Evolutionary conservation across 805 yeast species (phyloP).

Genomic region (Candida chauliodis): DNA sequence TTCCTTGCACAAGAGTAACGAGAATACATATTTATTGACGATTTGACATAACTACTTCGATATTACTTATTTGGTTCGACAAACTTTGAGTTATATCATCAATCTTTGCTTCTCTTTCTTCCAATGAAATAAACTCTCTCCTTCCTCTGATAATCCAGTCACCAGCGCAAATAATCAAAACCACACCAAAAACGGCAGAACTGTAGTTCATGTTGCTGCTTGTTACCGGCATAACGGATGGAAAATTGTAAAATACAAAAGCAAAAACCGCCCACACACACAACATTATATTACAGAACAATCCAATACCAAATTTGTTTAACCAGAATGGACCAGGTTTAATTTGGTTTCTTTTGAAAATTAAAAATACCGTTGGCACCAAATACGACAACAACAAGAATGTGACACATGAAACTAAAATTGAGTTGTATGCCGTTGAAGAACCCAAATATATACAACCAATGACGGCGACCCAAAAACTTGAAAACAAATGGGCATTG

Average conservation of each 20-base stretch:
- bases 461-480: slow-evolving; percentile 48
- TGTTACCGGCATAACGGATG: slow-evolving; percentile 58
- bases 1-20: too few relatives aligned
- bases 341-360: slow-evolving; percentile 49
- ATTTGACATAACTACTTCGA: slow-evolving; percentile 19
- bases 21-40: neutral
- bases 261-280: slow-evolving; percentile 59
- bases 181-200: slow-evolving; percentile 38
- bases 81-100: slow-evolving; percentile 20
- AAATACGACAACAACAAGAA: slow-evolving; percentile 52
- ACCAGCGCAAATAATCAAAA: slow-evolving; percentile 37
- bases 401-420: slow-evolving; percentile 58
- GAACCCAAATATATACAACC: slow-evolving; percentile 67
- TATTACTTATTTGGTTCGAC: slow-evolving; percentile 20
- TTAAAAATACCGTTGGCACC: slow-evolving; percentile 49
- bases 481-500: slow-evolving; percentile 55
- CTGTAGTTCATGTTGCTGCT: slow-evolving; percentile 67
- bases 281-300: slow-evolving; percentile 46
- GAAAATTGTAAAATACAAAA: slow-evolving; percentile 60
- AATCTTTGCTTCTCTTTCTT: slow-evolving; percentile 19
- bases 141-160: slow-evolving; percentile 51
- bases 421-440: slow-evolving; percentile 62
- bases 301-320: slow-evolving; percentile 57
- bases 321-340: slow-evolving; percentile 46
- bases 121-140: slow-evolving; percentile 16